Conservation (phyloP, 2,329 filamentous ascomycete genomes). For the Pyrenochaeta sp. region DNA sequence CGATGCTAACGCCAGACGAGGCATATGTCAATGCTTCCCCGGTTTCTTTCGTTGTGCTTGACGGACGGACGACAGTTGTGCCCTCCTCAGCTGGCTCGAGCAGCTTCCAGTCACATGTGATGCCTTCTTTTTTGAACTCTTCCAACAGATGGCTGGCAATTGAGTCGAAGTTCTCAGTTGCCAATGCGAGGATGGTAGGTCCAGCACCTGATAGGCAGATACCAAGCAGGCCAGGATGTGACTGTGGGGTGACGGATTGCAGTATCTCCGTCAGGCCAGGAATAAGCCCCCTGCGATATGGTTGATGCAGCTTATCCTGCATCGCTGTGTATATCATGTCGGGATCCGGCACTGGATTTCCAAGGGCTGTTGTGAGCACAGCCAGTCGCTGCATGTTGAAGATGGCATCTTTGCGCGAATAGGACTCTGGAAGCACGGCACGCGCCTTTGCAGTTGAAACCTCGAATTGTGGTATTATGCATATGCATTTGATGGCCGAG, state of each 20-base stretch:
- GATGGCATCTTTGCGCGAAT: constrained; percentile 83
- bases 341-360: constrained; percentile 87
- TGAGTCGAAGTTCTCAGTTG: constrained; percentile 85
- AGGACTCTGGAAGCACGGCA: constrained; percentile 80
- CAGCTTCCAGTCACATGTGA: constrained; percentile 85
- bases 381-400: constrained; percentile 97
- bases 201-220: constrained; percentile 96
- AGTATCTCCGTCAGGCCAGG: constrained; percentile 91
- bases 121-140: constrained; percentile 74
- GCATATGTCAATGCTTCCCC: constrained; percentile 77
- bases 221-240: constrained; percentile 86
- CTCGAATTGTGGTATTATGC: constrained; percentile 95
- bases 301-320: constrained; percentile 98
- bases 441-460: constrained; percentile 93
- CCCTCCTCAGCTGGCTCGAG: constrained; percentile 84
- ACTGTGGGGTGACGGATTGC: constrained; percentile 85
- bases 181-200: constrained; percentile 91
- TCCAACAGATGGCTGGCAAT: constrained; percentile 83
- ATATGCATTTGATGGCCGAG: constrained; percentile 93
- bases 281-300: constrained; percentile 89
- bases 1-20: constrained; percentile 90
- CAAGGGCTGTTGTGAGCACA: constrained; percentile 86
- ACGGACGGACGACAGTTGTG: constrained; percentile 49
- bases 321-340: constrained; percentile 96
- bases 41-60: constrained; percentile 23